Evolutionary conservation across 2,329 filamentous ascomycete genomes (phyloP).

Genomic region (Xylaria sp.): DNA sequence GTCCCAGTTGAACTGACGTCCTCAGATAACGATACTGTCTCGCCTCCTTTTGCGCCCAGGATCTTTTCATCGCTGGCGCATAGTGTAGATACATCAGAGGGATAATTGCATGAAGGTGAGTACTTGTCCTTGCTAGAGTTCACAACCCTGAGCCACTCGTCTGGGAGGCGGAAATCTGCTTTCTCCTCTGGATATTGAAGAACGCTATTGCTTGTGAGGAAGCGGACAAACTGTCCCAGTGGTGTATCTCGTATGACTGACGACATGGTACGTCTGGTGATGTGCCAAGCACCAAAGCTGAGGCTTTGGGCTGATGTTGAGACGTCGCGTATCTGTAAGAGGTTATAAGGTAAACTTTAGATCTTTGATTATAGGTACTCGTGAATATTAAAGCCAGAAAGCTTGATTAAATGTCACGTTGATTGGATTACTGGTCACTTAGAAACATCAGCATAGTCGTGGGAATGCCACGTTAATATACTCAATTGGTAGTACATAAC

Average conservation of each 20-base stretch:
- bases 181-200: conserved; percentile 43
- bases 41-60: conserved; percentile 33
- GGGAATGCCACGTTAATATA: not conserved
- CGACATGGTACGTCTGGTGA: conserved; percentile 8
- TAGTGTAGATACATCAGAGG: conserved; percentile 31
- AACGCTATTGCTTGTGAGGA: conserved; percentile 45
- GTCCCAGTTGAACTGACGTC: conserved; percentile 38
- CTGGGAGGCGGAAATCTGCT: conserved; percentile 41
- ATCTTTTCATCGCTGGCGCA: conserved; percentile 43
- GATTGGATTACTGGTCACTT: not conserved
- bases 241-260: conserved; percentile 44
- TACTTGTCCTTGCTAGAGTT: conserved; percentile 16
- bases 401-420: not conserved
- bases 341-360: not conserved
- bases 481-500: conserved; percentile 1
- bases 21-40: conserved; percentile 36
- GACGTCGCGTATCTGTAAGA: not conserved
- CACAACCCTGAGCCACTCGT: conserved; percentile 33
- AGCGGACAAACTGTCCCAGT: conserved; percentile 47
- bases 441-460: not conserved
- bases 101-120: conserved; percentile 26
- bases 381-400: not conserved
- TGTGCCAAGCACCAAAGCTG: not conserved
- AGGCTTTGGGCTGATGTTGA: not conserved
- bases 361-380: not conserved